Conservation (phyloP, 352 stramenopile species). For the Elongisporangium anandrum region DNA sequence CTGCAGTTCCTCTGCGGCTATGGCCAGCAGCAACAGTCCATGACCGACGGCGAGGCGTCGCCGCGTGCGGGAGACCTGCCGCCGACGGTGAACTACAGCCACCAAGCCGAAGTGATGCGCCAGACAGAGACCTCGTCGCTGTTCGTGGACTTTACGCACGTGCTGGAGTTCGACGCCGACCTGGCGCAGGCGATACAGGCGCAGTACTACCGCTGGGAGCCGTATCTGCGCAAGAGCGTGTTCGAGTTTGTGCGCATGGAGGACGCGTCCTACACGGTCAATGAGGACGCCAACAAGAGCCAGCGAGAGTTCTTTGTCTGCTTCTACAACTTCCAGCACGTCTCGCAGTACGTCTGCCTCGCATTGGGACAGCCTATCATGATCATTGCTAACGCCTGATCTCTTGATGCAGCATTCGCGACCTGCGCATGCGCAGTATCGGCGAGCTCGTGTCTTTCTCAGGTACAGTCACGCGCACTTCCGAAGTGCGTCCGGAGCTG, state of each 20-base stretch:
- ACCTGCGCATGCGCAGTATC: slow-evolving; percentile 91
- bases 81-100: slow-evolving; percentile 68
- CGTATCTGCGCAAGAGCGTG: slow-evolving; percentile 61
- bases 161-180: slow-evolving; percentile 79
- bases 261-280: slow-evolving; percentile 70
- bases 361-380: too few relatives aligned
- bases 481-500: slow-evolving; percentile 97
- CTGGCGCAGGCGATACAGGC: slow-evolving; percentile 79
- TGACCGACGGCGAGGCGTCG: slow-evolving; percentile 7
- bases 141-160: slow-evolving; percentile 84
- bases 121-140: slow-evolving; percentile 84
- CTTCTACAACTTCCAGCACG: slow-evolving; percentile 89
- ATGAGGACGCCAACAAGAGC: slow-evolving; percentile 76
- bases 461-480: slow-evolving; percentile 97
- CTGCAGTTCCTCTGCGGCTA: slow-evolving; percentile 81
- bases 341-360: slow-evolving; percentile 51
- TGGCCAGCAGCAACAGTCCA: slow-evolving; percentile 31
- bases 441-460: slow-evolving; percentile 91
- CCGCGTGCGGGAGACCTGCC: background rate
- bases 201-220: slow-evolving; percentile 85
- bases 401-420: slow-evolving; percentile 76
- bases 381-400: too few relatives aligned
- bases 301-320: slow-evolving; percentile 85
- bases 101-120: slow-evolving; percentile 85
- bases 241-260: slow-evolving; percentile 81